Evolutionary conservation across 2,329 filamentous ascomycete genomes (phyloP).

Genomic region (Fusarium illudens): DNA sequence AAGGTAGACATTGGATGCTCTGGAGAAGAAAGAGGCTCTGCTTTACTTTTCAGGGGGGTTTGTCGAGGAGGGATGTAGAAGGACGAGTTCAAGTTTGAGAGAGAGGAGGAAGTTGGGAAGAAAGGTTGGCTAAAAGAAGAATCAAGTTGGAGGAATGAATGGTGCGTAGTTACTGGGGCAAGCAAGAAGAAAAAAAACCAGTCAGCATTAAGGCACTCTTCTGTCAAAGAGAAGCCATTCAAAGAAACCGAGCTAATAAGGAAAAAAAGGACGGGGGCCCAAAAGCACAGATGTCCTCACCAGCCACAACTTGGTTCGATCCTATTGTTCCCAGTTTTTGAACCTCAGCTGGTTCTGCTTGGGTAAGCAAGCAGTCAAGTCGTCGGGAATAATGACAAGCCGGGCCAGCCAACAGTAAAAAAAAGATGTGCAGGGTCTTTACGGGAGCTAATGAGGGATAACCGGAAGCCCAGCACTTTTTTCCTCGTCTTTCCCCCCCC

Average conservation of each 20-base stretch:
- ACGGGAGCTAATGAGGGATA: constrained; percentile 17
- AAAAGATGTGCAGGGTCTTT: constrained; percentile 22
- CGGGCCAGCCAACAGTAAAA: not conserved
- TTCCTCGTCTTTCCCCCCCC: not conserved
- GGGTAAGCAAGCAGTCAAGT: not conserved
- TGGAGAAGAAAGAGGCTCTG: not conserved
- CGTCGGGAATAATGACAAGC: constrained; percentile 8
- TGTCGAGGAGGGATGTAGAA: not conserved
- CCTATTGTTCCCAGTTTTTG: not conserved
- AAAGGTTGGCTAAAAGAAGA: constrained; percentile 4
- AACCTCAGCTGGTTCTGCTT: not conserved
- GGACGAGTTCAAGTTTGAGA: not conserved
- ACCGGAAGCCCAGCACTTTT: not conserved
- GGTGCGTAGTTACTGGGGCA: constrained; percentile 14
- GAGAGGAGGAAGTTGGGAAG: not conserved
- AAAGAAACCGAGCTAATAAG: not conserved
- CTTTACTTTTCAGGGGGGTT: not conserved
- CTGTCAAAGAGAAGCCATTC: constrained; percentile 17
- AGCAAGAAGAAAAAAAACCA: constrained; percentile 6
- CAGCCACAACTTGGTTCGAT: constrained; percentile 21
- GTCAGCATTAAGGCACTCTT: constrained; percentile 10
- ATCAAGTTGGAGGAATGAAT: constrained; percentile 10
- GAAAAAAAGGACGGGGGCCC: not conserved
- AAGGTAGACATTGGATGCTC: constrained; percentile 10
- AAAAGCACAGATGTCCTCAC: constrained; percentile 23